These are phyloP conservation scores for Dothidotthia symphoricarpi DNA, from an alignment of 2,329 filamentous ascomycete genomes.

Conservation along the genomic window DNA sequence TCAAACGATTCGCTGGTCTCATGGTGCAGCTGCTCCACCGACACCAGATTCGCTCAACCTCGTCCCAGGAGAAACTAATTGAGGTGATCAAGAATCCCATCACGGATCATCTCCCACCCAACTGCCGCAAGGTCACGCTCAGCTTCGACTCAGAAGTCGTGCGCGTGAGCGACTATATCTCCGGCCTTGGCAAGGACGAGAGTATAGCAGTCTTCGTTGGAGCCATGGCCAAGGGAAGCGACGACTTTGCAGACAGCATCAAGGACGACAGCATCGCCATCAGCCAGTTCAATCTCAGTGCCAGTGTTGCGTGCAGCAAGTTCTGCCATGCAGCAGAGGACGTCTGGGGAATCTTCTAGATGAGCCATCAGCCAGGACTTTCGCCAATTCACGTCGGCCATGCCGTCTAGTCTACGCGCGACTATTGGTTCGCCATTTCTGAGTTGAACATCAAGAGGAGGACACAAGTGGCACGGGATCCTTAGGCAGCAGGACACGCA, in stretches of 20 bases:
- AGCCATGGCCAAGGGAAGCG: slow-evolving; percentile 95
- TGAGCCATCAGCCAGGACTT: slow-evolving; percentile 3
- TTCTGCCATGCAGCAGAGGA: slow-evolving; percentile 99
- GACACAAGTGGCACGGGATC: slow-evolving; percentile 27
- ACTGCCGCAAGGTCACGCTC: slow-evolving; percentile 95
- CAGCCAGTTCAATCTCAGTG: slow-evolving; percentile 95
- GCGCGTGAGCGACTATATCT: slow-evolving; percentile 84
- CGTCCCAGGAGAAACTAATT: slow-evolving; percentile 94
- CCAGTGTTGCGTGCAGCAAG: slow-evolving; percentile 98
- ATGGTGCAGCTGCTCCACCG: slow-evolving; percentile 98
- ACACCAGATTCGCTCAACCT: slow-evolving; percentile 91
- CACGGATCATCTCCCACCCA: slow-evolving; percentile 91
- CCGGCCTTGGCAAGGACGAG: slow-evolving; percentile 73
- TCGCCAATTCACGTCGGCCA: slow-evolving; percentile 27
- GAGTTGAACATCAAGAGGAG: slow-evolving; percentile 17
- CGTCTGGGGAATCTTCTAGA: slow-evolving; percentile 86
- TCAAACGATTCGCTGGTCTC: slow-evolving; percentile 96
- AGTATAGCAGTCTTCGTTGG: slow-evolving; percentile 98
- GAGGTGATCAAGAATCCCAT: slow-evolving; percentile 98
- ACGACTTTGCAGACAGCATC: slow-evolving; percentile 90
- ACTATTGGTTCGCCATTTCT: slow-evolving; percentile 21
- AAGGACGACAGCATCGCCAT: slow-evolving; percentile 98
- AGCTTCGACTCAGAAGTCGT: slow-evolving; percentile 90
- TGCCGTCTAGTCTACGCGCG: slow-evolving; percentile 22
- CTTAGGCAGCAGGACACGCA: slow-evolving; percentile 35